These are phyloP conservation scores for Podaxis carcinomalis DNA, from an alignment of 768 basidiomycete genomes.

Conservation along the genomic window DNA sequence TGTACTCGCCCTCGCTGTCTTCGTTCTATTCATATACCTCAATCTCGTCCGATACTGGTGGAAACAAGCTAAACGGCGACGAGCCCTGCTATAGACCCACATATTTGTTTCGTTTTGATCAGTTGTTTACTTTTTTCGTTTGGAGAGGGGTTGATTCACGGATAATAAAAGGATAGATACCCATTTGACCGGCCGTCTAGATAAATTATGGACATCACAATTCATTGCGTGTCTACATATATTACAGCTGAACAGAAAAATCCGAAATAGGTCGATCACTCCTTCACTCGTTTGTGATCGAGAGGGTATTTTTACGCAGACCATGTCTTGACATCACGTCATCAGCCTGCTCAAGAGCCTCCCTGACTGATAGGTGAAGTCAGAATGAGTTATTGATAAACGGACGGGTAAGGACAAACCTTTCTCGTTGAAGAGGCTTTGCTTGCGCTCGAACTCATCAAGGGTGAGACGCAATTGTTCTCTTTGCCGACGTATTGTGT, in stretches of 20 bases:
- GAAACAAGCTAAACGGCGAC: constrained; percentile 44
- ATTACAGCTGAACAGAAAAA: constrained; percentile 3
- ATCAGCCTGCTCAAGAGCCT: constrained; percentile 37
- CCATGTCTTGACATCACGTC: constrained; percentile 29
- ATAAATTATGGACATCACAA: background rate
- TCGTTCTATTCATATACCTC: constrained; percentile 43
- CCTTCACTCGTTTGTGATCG: constrained; percentile 22
- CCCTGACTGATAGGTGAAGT: constrained; percentile 28
- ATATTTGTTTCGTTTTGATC: background rate
- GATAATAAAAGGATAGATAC: background rate
- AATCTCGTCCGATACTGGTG: constrained; percentile 61
- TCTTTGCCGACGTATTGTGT: constrained; percentile 36
- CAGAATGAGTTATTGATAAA: background rate
- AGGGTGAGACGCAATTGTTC: constrained; percentile 35
- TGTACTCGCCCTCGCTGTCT: constrained; percentile 40
- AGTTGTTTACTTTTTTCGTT: background rate
- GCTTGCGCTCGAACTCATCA: constrained; percentile 38
- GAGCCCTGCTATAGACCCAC: constrained; percentile 18
- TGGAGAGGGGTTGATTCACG: background rate
- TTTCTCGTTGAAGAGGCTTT: constrained; percentile 37
- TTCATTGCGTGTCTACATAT: background rate
- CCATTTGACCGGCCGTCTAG: background rate
- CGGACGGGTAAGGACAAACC: constrained; percentile 22
- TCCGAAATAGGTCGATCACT: constrained; percentile 3
- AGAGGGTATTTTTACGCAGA: constrained; percentile 19